Conservation (phyloP, 1,284 basidiomycete genomes). For the Tilletia indica region DNA sequence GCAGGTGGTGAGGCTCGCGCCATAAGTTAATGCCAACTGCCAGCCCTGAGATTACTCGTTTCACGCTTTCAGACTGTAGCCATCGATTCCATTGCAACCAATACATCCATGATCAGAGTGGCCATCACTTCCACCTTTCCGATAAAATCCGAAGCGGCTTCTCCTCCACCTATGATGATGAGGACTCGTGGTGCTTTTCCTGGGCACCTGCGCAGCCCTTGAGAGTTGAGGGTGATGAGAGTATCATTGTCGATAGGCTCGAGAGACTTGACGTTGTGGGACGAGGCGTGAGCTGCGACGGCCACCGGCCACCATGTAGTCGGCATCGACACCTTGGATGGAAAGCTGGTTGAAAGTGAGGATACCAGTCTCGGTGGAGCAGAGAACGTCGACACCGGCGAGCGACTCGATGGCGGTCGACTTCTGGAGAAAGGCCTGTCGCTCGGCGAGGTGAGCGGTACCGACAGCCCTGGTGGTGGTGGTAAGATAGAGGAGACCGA, state of each 20-base stretch:
- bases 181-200: no score
- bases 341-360: constrained; percentile 65
- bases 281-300: constrained; percentile 63
- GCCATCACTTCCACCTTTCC: no score
- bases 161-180: no score
- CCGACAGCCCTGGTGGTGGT: constrained; percentile 64
- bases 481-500: constrained; percentile 63
- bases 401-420: constrained; percentile 65
- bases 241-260: constrained; percentile 66
- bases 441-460: constrained; percentile 63
- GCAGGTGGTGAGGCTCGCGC: no score
- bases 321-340: constrained; percentile 60
- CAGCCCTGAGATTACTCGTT: no score
- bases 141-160: no score
- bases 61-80: no score
- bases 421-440: constrained; percentile 66
- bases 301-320: constrained; percentile 62
- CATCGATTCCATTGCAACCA: no score
- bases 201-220: constrained; percentile 62
- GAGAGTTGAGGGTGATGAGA: constrained; percentile 62
- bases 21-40: no score
- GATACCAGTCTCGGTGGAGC: constrained; percentile 65
- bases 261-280: constrained; percentile 63
- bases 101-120: no score
- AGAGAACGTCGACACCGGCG: constrained; percentile 64